Conservation (phyloP, 2,329 filamentous ascomycete genomes). For the Aureobasidium sp. region DNA sequence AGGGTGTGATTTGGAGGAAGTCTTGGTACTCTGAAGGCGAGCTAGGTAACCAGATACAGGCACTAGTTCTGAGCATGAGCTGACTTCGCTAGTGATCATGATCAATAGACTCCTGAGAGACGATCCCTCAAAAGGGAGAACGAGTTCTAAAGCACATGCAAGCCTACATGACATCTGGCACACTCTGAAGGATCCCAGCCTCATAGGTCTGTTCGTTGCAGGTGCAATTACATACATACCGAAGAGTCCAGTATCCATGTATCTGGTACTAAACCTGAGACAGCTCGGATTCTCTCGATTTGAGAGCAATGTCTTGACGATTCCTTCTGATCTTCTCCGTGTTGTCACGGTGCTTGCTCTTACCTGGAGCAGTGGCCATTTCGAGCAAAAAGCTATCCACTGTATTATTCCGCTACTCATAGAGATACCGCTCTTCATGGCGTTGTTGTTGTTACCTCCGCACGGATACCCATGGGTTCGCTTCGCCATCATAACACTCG, state of each 20-base stretch:
- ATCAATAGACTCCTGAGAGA: constrained; percentile 22
- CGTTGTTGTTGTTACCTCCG: constrained; percentile 45
- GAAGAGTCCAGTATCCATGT: constrained; percentile 42
- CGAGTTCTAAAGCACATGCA: not conserved
- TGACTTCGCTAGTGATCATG: constrained; percentile 21
- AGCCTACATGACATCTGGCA: constrained; percentile 3
- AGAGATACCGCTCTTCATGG: constrained; percentile 46
- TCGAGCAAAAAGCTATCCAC: constrained; percentile 49
- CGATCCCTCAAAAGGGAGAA: constrained; percentile 16
- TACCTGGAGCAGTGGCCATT: constrained; percentile 49
- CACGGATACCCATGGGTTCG: constrained; percentile 46
- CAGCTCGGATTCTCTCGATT: constrained; percentile 44
- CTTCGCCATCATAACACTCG: constrained; percentile 25
- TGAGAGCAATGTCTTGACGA: constrained; percentile 17
- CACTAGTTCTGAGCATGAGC: not conserved
- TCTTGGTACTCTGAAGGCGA: constrained; percentile 27
- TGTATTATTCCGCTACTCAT: constrained; percentile 49
- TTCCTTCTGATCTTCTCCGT: constrained; percentile 17
- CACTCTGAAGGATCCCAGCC: constrained; percentile 5
- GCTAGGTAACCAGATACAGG: constrained; percentile 17
- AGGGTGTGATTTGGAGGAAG: constrained; percentile 22
- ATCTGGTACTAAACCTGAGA: constrained; percentile 54
- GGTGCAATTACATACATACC: constrained; percentile 44
- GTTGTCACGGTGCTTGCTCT: constrained; percentile 50
- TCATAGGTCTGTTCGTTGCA: constrained; percentile 38